phyloP scores from a whole-genome alignment of 257 asterid species.

The Paulownia fortunei region DNA sequence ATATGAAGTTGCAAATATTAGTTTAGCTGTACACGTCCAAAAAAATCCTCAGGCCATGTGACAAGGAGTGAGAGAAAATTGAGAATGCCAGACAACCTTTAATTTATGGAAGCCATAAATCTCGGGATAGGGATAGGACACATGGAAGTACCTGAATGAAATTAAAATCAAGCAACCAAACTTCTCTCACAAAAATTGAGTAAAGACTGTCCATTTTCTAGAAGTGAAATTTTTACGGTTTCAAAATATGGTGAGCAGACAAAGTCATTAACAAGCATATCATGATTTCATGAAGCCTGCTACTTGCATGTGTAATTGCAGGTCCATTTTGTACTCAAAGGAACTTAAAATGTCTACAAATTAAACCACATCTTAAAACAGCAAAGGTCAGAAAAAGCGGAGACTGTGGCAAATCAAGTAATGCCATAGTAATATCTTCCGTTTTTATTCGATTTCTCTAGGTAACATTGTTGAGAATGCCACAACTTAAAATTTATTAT shows the following conservation, averaged over 20 bases:
- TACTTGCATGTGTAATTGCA: background rate
- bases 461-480: background rate
- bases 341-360: background rate
- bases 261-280: background rate
- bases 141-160: background rate
- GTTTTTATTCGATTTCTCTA: background rate
- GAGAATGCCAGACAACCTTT: background rate
- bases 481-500: background rate
- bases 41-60: background rate
- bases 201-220: background rate
- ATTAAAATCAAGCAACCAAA: background rate
- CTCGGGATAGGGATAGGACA: background rate
- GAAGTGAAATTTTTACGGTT: background rate
- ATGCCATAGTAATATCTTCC: background rate
- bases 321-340: background rate
- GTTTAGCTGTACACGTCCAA: background rate
- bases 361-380: background rate
- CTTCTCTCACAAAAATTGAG: background rate
- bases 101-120: background rate
- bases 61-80: background rate
- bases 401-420: background rate
- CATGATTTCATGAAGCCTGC: background rate
- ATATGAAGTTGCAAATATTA: background rate
- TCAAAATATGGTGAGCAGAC: background rate
- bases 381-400: background rate